phyloP scores from a whole-genome alignment of 768 basidiomycete genomes.

The Lactarius sp. region DNA sequence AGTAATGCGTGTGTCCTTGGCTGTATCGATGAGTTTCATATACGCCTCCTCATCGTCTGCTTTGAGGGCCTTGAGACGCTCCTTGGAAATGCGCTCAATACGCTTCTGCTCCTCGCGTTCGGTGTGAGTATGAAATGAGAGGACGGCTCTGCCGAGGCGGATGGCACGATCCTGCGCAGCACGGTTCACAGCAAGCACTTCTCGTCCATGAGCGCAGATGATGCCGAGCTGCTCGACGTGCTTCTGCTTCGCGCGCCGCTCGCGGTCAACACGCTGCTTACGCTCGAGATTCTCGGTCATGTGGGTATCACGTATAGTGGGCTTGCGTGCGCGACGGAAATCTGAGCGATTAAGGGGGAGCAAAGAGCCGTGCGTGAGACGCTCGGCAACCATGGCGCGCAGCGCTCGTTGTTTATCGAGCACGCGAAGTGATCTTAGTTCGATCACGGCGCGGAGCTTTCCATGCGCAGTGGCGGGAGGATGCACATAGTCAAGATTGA shows the following conservation, averaged over 20 bases:
- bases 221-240: slow-evolving; percentile 89
- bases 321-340: slow-evolving; percentile 84
- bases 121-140: slow-evolving; percentile 79
- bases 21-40: slow-evolving; percentile 97
- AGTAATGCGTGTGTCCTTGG: slow-evolving; percentile 98
- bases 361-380: slow-evolving; percentile 80
- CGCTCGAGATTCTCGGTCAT: slow-evolving; percentile 86
- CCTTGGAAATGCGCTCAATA: slow-evolving; percentile 92
- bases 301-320: slow-evolving; percentile 82
- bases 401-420: slow-evolving; percentile 89
- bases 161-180: slow-evolving; percentile 52
- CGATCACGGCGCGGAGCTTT: slow-evolving; percentile 86
- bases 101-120: slow-evolving; percentile 99
- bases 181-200: slow-evolving; percentile 60
- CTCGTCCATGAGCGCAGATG: slow-evolving; percentile 79
- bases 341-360: slow-evolving; percentile 88
- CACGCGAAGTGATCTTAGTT: slow-evolving; percentile 84
- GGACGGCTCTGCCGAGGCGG: slow-evolving; percentile 69
- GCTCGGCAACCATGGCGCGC: slow-evolving; percentile 80
- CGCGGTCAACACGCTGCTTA: slow-evolving; percentile 87
- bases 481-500: slow-evolving; percentile 38
- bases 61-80: slow-evolving; percentile 95
- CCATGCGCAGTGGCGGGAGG: slow-evolving; percentile 65
- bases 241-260: slow-evolving; percentile 91
- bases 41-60: slow-evolving; percentile 99